Conservation (phyloP, 192 early-diverging fungal genomes). For the Entophlyctis luteolus region DNA sequence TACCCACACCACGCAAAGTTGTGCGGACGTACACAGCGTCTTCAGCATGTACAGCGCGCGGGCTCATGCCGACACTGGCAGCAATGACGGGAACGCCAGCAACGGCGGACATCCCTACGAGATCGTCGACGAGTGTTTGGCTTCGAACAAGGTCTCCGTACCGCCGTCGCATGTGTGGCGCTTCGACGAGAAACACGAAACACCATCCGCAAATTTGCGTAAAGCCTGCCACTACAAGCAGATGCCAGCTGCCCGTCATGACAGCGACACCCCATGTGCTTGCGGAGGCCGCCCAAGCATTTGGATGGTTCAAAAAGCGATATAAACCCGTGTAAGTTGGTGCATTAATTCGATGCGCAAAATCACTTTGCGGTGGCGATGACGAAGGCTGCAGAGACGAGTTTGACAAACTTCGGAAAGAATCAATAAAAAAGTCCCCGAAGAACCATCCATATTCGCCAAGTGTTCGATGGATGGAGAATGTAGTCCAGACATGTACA, state of each 20-base stretch:
- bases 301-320: constrained; percentile 89
- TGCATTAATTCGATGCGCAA: not conserved
- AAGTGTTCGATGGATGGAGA: constrained; percentile 86
- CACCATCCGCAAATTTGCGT: constrained; percentile 78
- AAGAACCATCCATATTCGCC: constrained; percentile 99
- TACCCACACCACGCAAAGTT: constrained; percentile 1
- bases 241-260: constrained; percentile 53
- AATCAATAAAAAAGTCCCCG: constrained; percentile 92
- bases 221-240: constrained; percentile 80
- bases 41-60: too few relatives aligned
- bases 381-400: not conserved
- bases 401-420: constrained; percentile 30
- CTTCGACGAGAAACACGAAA: constrained; percentile 84
- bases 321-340: constrained; percentile 86
- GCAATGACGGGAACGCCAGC: constrained; percentile 53
- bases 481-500: constrained; percentile 88
- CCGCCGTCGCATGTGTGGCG: constrained; percentile 84
- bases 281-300: constrained; percentile 76
- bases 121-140: constrained; percentile 69
- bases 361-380: not conserved
- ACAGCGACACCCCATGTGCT: constrained; percentile 92
- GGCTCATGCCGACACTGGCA: constrained; percentile 25
- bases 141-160: constrained; percentile 78
- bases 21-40: too few relatives aligned
- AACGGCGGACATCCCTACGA: constrained; percentile 52